Conservation (phyloP, 306 rosid species). For the Crotalaria pallida region DNA sequence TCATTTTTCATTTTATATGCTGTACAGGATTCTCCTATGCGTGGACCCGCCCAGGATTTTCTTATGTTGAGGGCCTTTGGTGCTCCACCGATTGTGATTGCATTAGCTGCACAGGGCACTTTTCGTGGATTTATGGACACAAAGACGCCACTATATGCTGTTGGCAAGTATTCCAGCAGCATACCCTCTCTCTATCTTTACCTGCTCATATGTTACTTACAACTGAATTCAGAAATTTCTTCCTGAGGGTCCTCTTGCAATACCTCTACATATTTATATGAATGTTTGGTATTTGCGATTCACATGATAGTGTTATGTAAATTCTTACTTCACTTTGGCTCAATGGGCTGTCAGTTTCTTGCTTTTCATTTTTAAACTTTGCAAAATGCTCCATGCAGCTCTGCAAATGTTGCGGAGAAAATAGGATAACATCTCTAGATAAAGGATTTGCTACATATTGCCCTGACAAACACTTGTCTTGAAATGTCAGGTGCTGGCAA, state of each 20-base stretch:
- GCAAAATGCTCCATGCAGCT: neutral
- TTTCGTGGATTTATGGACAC: constrained; percentile 94
- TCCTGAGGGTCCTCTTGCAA: neutral
- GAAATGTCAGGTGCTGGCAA: constrained; percentile 66
- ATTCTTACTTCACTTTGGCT: neutral
- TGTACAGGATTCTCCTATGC: constrained; percentile 84
- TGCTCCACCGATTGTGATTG: constrained; percentile 81
- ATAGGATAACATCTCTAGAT: constrained; percentile 5
- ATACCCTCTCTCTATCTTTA: constrained; percentile 9
- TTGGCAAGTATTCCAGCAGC: constrained; percentile 56
- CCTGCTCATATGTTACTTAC: neutral
- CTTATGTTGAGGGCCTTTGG: constrained; percentile 86
- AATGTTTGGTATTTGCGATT: neutral
- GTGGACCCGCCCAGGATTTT: constrained; percentile 79
- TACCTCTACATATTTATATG: neutral
- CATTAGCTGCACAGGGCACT: constrained; percentile 95
- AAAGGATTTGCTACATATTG: constrained; percentile 1
- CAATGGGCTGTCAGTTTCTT: neutral
- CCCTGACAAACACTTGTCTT: constrained; percentile 22
- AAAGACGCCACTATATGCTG: constrained; percentile 83
- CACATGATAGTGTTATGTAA: neutral
- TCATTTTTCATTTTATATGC: constrained; percentile 16
- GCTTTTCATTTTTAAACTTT: neutral
- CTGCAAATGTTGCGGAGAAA: constrained; percentile 3
- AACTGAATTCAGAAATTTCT: neutral